Conservation (phyloP, 2,329 filamentous ascomycete genomes). For the Podosphaera xanthii region DNA sequence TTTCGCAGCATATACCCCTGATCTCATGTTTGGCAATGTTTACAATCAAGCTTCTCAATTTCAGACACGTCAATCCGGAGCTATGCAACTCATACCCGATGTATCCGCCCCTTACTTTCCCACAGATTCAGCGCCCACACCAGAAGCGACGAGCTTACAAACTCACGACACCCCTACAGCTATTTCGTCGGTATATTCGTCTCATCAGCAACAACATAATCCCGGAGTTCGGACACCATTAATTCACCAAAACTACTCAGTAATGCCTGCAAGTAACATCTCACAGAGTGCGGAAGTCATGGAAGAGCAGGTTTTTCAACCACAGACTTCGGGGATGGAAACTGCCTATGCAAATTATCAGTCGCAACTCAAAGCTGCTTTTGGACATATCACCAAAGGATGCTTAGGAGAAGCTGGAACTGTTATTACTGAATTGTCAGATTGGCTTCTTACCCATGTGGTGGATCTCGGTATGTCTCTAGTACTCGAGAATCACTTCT, state of each 20-base stretch:
- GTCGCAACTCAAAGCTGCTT: slow-evolving; percentile 35
- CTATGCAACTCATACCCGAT: slow-evolving; percentile 55
- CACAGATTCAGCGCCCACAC: slow-evolving; percentile 37
- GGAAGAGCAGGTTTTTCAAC: slow-evolving; percentile 34
- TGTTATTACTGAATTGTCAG: slow-evolving; percentile 36
- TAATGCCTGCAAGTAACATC: slow-evolving; percentile 26
- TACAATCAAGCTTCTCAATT: slow-evolving; percentile 58
- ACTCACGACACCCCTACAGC: slow-evolving; percentile 27
- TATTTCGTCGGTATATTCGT: slow-evolving; percentile 32
- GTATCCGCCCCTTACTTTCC: slow-evolving; percentile 55
- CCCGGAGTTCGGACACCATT: slow-evolving; percentile 30
- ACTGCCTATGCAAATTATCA: slow-evolving; percentile 47
- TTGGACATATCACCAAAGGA: slow-evolving; percentile 36
- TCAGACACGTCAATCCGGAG: slow-evolving; percentile 50
- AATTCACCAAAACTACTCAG: slow-evolving; percentile 28
- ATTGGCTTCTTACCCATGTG: slow-evolving; percentile 43
- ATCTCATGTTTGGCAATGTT: slow-evolving; percentile 54
- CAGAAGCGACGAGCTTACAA: slow-evolving; percentile 31
- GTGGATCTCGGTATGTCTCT: slow-evolving; percentile 37
- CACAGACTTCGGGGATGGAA: slow-evolving; percentile 28
- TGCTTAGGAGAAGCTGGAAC: slow-evolving; percentile 33
- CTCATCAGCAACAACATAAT: slow-evolving; percentile 12
- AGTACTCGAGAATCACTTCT: slow-evolving; percentile 6
- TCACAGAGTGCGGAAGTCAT: slow-evolving; percentile 23
- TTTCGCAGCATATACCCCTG: slow-evolving; percentile 35